Evolutionary conservation across 208 protist genomes (phyloP).

Genomic region (Plasmodiophora brassicae): DNA sequence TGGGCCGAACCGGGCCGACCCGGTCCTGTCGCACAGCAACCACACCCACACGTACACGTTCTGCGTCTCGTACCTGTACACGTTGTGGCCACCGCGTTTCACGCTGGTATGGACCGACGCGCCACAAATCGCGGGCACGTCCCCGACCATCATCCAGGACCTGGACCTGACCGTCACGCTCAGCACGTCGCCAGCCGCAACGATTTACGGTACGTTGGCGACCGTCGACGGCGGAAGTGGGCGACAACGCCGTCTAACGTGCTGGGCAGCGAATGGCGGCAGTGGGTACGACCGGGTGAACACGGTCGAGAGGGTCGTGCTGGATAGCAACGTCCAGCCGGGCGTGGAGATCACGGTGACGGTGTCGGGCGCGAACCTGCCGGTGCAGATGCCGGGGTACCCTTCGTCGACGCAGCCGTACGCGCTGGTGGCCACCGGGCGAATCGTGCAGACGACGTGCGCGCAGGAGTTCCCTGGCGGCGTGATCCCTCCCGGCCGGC

Average conservation of each 20-base stretch:
- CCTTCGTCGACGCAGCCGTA: no score
- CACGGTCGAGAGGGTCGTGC: background rate
- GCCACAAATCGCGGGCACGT: background rate
- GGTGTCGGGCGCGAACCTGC: background rate
- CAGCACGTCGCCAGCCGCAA: background rate
- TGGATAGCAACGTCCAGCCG: background rate
- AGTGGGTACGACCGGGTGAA: background rate
- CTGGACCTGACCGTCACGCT: background rate
- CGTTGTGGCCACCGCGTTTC: background rate
- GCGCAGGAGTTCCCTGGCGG: background rate
- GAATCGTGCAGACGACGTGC: background rate
- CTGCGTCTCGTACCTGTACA: background rate
- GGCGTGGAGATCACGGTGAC: slow-evolving; percentile 1
- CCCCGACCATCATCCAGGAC: background rate
- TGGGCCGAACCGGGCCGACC: background rate
- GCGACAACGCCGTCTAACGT: background rate
- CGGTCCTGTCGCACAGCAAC: background rate
- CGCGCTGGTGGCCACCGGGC: background rate
- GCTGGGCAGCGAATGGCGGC: background rate
- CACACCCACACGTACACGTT: background rate
- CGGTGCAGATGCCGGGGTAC: no score
- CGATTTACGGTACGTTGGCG: background rate
- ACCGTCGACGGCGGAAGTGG: background rate
- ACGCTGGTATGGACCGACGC: background rate
- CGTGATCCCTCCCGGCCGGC: background rate